Percentiles rank a stretch among this genome's conserved stretches.
phyloP scores from a whole-genome alignment of 176 grass and related monocot genomes.

The Musa beccarii region DNA sequence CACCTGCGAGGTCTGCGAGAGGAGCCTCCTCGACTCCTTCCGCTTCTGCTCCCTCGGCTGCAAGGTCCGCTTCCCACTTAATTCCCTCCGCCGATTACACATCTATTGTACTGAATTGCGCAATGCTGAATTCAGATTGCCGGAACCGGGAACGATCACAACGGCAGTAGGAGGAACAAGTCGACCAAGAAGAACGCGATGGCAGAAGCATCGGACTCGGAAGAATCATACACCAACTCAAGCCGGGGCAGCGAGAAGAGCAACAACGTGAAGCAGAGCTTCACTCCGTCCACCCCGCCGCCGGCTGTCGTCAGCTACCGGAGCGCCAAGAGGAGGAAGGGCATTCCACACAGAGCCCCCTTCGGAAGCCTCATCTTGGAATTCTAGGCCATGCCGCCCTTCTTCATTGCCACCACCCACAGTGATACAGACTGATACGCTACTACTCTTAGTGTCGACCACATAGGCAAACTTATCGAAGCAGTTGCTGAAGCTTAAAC shows the following conservation, averaged over 20 bases:
- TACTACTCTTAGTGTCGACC: too few species aligned
- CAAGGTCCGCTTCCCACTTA: slow-evolving; percentile 35
- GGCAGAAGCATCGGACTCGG: slow-evolving; percentile 38
- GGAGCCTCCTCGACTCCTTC: slow-evolving; percentile 96
- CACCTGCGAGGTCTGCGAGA: slow-evolving; percentile 90
- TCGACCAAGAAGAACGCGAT: slow-evolving; percentile 28
- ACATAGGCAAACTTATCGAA: too few species aligned
- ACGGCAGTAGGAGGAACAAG: slow-evolving; percentile 12
- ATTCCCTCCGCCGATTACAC: not conserved
- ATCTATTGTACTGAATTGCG: not conserved
- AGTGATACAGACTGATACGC: too few species aligned
- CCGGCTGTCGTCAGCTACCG: slow-evolving; percentile 33
- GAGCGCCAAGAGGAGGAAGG: slow-evolving; percentile 63
- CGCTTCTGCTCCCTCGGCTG: slow-evolving; percentile 99
- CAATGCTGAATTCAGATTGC: slow-evolving; percentile 40
- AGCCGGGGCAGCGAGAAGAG: slow-evolving; percentile 49
- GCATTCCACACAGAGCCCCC: slow-evolving; percentile 74
- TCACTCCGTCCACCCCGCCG: slow-evolving; percentile 53
- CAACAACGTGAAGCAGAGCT: slow-evolving; percentile 61
- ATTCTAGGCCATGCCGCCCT: slow-evolving; percentile 15
- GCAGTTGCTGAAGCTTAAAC: too few species aligned
- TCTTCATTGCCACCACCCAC: too few species aligned
- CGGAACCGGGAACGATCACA: slow-evolving; percentile 32
- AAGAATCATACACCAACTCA: slow-evolving; percentile 47
- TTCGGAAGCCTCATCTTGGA: slow-evolving; percentile 74